Evolutionary conservation across 2,329 filamentous ascomycete species (phyloP).

Genomic region (Daldinia eschscholtzii): DNA sequence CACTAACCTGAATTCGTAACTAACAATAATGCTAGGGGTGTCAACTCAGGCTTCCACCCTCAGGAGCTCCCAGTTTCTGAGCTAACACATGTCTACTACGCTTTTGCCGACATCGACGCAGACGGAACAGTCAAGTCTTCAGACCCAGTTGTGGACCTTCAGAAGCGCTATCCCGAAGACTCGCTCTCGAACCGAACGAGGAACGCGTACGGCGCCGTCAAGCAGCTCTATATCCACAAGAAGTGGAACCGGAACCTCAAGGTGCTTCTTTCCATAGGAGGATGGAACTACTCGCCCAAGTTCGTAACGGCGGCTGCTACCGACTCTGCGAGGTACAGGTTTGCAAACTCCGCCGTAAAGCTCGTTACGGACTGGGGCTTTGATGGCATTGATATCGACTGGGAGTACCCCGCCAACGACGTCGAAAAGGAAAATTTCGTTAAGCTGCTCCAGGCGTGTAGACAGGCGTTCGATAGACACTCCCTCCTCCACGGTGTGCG

Average conservation of each 20-base stretch:
- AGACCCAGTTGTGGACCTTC: constrained; percentile 71
- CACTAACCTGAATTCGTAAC: not conserved
- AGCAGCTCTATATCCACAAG: constrained; percentile 82
- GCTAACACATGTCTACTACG: constrained; percentile 80
- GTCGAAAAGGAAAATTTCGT: constrained; percentile 59
- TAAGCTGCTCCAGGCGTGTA: constrained; percentile 58
- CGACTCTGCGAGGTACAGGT: constrained; percentile 69
- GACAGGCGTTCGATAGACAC: constrained; percentile 53
- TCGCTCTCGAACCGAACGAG: constrained; percentile 65
- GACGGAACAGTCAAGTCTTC: constrained; percentile 67
- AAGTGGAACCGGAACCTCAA: constrained; percentile 82
- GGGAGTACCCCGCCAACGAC: constrained; percentile 63
- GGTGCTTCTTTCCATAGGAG: constrained; percentile 83
- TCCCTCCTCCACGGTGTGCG: constrained; percentile 46
- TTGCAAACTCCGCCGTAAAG: constrained; percentile 76
- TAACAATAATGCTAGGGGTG: constrained; percentile 53
- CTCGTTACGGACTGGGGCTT: constrained; percentile 77
- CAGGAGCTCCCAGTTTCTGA: constrained; percentile 75
- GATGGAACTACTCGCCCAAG: constrained; percentile 81
- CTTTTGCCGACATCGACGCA: constrained; percentile 61
- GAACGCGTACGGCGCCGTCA: constrained; percentile 82
- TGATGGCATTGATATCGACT: constrained; percentile 69
- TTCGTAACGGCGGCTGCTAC: constrained; percentile 75
- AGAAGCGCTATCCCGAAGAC: constrained; percentile 78
- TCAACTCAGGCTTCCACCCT: constrained; percentile 70